Conservation (phyloP, 2,329 filamentous ascomycete species). For the Akanthomyces uredinophilus region DNA sequence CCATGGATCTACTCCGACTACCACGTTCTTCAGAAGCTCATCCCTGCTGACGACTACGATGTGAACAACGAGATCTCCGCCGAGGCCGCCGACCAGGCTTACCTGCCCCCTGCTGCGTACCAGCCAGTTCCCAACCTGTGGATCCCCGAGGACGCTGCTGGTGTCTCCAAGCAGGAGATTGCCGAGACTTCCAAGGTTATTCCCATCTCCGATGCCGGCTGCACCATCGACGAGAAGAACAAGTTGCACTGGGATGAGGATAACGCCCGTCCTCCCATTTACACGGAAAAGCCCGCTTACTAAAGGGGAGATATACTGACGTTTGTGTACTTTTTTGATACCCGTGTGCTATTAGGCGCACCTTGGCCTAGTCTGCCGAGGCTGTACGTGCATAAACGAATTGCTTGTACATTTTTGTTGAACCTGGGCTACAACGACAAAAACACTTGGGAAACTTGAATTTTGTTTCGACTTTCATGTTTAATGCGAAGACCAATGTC, state of each 20-base stretch:
- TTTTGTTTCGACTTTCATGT: background rate
- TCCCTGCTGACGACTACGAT: constrained; percentile 51
- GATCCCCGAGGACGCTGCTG: constrained; percentile 67
- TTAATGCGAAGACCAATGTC: background rate
- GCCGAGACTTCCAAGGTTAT: constrained; percentile 61
- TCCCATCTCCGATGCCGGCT: constrained; percentile 67
- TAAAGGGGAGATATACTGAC: constrained; percentile 21
- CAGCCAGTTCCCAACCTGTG: constrained; percentile 61
- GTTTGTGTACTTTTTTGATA: constrained; percentile 12
- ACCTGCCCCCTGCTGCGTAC: constrained; percentile 65
- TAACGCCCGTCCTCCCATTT: constrained; percentile 38
- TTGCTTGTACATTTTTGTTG: constrained; percentile 1
- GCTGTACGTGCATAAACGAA: background rate
- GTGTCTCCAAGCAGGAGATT: constrained; percentile 68
- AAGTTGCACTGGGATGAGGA: constrained; percentile 38
- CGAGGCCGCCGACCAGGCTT: constrained; percentile 61
- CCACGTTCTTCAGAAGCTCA: constrained; percentile 60
- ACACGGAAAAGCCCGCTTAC: constrained; percentile 41
- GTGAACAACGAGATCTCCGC: constrained; percentile 54
- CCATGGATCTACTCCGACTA: constrained; percentile 76
- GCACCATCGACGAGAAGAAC: constrained; percentile 62
- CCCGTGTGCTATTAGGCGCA: constrained; percentile 12
- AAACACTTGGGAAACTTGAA: background rate
- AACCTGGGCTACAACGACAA: background rate
- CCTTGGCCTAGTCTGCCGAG: background rate